Base-by-base conservation (phyloP, 2,329 filamentous ascomycete genomes). In the Phialemonium atrogriseum region DNA sequence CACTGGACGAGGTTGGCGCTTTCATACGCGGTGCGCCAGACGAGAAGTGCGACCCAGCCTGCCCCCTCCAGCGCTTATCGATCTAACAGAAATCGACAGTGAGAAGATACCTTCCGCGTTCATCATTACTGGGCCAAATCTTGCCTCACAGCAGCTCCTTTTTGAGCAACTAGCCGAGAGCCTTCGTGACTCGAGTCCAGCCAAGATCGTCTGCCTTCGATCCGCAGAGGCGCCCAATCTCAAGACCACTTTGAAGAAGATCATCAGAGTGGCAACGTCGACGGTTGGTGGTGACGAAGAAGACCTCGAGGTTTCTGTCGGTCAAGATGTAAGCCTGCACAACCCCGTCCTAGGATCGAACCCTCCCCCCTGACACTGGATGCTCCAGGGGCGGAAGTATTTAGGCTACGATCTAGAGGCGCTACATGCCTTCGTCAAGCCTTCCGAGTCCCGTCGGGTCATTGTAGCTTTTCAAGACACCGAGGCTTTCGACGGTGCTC, bases 371-470 rank as follows among this genome's bases (percentile, higher is more conserved):
- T n/a, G n/a, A n/a, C n/a, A n/a, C n/a, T n/a, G 33, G 7, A 41
- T 32, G 15, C 8, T 2, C 40, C 45, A 79, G 66, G 75, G 73
- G 2, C 70, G 71, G 20, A 77, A 73, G 51, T 72, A 83, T 37
- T 67, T 89, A 3, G 80, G 84, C 45, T 91, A 89, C 50, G 85
- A 91, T 47, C 66, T 91, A 11, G 79, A 84, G 45, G 75, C 81
- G 15, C 56, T 91, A 18, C 60, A 77, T 38, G 66, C 72, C 16
- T 77, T 72, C 52, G 63, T 77, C 10, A 66, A 64, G 36, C 59
- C 64, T 7, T 67, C 70, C 22, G 52, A 56, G 15, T 68, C 68
- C 18, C 56, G 69, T 24, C 74, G 76, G 43, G 70, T 89, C 8
- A 69, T 85, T 31, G 63, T 93, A 29, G 76, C 80, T 0, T 77